phyloP scores from a whole-genome alignment of 2,329 filamentous ascomycete species.

The Aureobasidium sp. region DNA sequence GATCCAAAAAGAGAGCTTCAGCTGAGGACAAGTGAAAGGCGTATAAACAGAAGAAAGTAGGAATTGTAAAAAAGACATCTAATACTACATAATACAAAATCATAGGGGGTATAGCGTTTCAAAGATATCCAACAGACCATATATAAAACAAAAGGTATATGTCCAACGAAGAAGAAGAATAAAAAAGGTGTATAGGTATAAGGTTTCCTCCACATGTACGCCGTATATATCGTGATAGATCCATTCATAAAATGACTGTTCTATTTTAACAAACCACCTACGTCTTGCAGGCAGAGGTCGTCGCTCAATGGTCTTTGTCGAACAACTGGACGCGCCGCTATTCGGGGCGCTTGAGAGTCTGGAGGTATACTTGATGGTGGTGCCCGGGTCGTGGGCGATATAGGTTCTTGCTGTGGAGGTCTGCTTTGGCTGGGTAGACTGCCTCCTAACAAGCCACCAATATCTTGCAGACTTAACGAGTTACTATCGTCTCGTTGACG shows the following conservation, averaged over 20 bases:
- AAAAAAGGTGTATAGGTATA: neutral
- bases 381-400: neutral
- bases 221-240: neutral
- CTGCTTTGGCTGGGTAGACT: neutral
- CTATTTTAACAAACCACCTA: conserved; percentile 21
- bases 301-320: conserved; percentile 21
- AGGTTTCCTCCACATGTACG: neutral
- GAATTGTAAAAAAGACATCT: neutral
- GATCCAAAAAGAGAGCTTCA: no score
- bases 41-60: neutral
- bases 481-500: neutral
- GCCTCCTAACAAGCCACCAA: neutral
- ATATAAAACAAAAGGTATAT: neutral
- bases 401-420: neutral
- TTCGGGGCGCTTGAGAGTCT: neutral
- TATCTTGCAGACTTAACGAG: neutral
- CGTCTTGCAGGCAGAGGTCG: conserved; percentile 24
- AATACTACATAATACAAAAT: neutral
- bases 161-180: neutral
- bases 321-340: neutral
- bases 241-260: neutral
- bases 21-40: no score
- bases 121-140: neutral
- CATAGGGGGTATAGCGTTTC: neutral
- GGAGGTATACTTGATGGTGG: neutral